A percentile compares a stretch with the other conserved stretches of the same genome.
Evolutionary conservation across 345 rosid genomes (phyloP).

Genomic region (Crucihimalaya himalaica): DNA sequence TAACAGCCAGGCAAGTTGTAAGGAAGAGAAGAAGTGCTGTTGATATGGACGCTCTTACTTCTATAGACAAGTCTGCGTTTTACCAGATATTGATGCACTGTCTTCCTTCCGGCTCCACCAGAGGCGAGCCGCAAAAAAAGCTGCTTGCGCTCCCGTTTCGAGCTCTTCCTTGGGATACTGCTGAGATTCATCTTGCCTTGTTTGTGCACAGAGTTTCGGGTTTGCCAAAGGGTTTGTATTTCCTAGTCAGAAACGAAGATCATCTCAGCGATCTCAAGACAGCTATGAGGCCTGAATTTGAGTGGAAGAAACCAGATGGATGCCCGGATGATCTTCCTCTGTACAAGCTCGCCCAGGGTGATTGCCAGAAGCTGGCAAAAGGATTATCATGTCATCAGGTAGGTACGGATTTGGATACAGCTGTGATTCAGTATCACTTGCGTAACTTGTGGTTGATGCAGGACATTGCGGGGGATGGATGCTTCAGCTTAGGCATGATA

Average conservation of each 20-base stretch:
- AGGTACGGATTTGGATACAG: conserved; percentile 46
- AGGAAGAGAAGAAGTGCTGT: conserved; percentile 94
- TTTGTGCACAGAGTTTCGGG: conserved; percentile 81
- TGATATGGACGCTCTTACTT: conserved; percentile 77
- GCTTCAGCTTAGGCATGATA: conserved; percentile 92
- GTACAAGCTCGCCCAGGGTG: conserved; percentile 60
- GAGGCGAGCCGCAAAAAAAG: conserved; percentile 53
- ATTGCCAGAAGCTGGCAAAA: conserved; percentile 65
- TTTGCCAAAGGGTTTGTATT: conserved; percentile 75
- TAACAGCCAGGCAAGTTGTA: conserved; percentile 55
- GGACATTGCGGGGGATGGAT: conserved; percentile 93
- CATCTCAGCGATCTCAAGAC: conserved; percentile 64
- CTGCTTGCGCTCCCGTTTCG: conserved; percentile 74
- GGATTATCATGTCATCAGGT: conserved; percentile 88
- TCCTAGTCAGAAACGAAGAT: conserved; percentile 83
- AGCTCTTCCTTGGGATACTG: conserved; percentile 77
- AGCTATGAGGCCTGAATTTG: conserved; percentile 55
- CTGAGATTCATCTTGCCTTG: conserved; percentile 82
- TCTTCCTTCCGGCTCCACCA: conserved; percentile 69
- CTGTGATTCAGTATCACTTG: background rate
- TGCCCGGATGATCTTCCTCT: conserved; percentile 72
- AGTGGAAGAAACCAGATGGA: conserved; percentile 80
- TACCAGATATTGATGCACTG: conserved; percentile 87
- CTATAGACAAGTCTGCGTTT: conserved; percentile 60
- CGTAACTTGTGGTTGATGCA: conserved; percentile 33